Base-by-base conservation (phyloP, 768 basidiomycete species). In the Rhizopogon sp. region DNA sequence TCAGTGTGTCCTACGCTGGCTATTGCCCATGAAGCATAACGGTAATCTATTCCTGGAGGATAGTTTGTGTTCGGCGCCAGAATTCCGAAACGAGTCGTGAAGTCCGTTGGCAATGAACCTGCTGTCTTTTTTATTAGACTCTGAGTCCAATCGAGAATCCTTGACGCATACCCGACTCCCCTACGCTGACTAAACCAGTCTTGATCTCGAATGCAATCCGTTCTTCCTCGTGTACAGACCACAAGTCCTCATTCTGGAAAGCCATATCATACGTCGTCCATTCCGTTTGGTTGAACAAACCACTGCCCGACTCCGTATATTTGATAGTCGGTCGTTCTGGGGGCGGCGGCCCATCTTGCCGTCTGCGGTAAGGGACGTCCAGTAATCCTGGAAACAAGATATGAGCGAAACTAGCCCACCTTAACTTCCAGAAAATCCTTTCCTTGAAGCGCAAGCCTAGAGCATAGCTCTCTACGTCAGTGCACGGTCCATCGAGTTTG, bases 1-100 rank as follows among this genome's bases (percentile, higher is more conserved):
- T 47, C 13, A 33, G 3, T 20, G 6, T 1, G 6, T 31, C 31
- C 45, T 31, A 31, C 3, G 31, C 0, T 8, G 1, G 31, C 31
- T 31, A 31, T 31, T 31, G 2, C 11, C 45, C 4, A 13, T 4
- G 0, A 33, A 1, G 1, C 29, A 31, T 45, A n/a, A 46, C 29
- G 45, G 28, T 29, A 28, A 10, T 66, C 55, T 28, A 58, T 29
- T 5, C 53, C 54, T 7, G 58, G 62, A 20, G 64, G 64, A 25
- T 64, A 59, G 45, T 63, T 66, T 9, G 64, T 65, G 25, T 58
- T 58, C 3, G 60, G 64, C 29, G 66, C 56, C 3, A 63, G 53
- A 17, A 66, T 20, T 13, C 41, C 22, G 49, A 65, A 64, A 6
- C 4, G 31, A 17, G 45, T 14, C 17, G 45, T 47, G 45, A 33